A percentile compares a stretch with the other conserved stretches of the same genome.
These are phyloP conservation scores for Fusarium lateritium DNA, from an alignment of 2,329 filamentous ascomycete species.

Conservation along the genomic window DNA sequence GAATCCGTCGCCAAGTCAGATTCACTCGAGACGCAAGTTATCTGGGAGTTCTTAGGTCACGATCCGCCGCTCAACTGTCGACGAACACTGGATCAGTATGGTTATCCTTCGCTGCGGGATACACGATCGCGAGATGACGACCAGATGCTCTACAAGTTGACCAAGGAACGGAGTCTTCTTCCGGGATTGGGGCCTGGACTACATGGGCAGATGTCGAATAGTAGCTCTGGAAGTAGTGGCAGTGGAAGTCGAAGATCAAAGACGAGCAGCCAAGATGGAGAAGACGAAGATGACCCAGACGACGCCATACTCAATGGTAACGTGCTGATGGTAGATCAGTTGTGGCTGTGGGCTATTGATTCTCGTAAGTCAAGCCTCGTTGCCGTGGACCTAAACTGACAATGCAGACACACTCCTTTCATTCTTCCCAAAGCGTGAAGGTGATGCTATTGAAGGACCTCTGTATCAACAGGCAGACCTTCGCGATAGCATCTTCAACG, in stretches of 20 bases:
- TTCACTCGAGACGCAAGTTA: slow-evolving; percentile 70
- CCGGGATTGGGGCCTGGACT: slow-evolving; percentile 45
- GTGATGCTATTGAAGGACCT: slow-evolving; percentile 67
- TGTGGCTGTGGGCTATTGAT: slow-evolving; percentile 74
- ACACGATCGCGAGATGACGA: slow-evolving; percentile 74
- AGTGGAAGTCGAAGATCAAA: slow-evolving; percentile 49
- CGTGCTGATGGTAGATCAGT: slow-evolving; percentile 76
- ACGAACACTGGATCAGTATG: slow-evolving; percentile 74
- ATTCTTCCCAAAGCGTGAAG: slow-evolving; percentile 70
- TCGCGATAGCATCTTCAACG: slow-evolving; percentile 75
- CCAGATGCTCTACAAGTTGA: slow-evolving; percentile 77
- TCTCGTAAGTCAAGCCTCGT: slow-evolving; percentile 57
- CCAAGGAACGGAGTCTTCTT: slow-evolving; percentile 60
- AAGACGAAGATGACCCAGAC: slow-evolving; percentile 53
- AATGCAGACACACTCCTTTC: slow-evolving; percentile 64
- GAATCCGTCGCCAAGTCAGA: slow-evolving; percentile 67
- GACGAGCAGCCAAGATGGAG: slow-evolving; percentile 49
- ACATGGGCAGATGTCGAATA: slow-evolving; percentile 51
- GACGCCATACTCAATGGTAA: slow-evolving; percentile 67
- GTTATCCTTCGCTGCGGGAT: slow-evolving; percentile 72
- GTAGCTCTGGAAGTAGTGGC: slow-evolving; percentile 44
- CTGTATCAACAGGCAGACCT: slow-evolving; percentile 73
- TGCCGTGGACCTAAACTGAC: neutral
- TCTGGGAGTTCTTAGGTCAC: slow-evolving; percentile 74
- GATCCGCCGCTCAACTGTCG: slow-evolving; percentile 74